Percentiles rank a stretch among this genome's conserved stretches.
These are phyloP conservation scores for Lindgomyces ingoldianus DNA, from an alignment of 495 filamentous ascomycete species.

Conservation along the genomic window DNA sequence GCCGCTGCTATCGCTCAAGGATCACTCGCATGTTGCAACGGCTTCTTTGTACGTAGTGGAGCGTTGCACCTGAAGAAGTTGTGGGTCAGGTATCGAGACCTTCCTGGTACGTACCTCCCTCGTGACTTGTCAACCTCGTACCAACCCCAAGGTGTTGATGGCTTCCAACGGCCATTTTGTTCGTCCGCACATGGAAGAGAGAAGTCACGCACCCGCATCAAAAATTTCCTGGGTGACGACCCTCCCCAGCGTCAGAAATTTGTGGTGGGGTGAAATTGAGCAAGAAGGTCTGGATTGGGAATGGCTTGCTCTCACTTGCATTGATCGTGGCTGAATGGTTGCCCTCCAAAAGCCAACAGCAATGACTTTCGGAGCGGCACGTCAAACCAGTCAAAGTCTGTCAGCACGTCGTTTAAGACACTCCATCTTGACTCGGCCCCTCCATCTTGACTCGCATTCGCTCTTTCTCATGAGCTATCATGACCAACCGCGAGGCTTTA, in stretches of 20 bases:
- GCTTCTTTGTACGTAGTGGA: background rate
- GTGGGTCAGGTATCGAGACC: too few relatives aligned
- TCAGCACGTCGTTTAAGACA: background rate
- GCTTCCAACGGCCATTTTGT: too few relatives aligned
- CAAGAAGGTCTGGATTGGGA: background rate
- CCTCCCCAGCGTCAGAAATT: too few relatives aligned
- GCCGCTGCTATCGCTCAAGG: background rate
- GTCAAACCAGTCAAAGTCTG: background rate
- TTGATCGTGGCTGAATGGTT: background rate
- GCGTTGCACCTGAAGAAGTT: background rate
- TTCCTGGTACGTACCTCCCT: too few relatives aligned
- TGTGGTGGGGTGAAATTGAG: background rate
- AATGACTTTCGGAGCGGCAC: background rate
- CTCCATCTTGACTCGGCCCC: background rate
- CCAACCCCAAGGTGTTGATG: too few relatives aligned
- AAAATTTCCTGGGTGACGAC: too few relatives aligned
- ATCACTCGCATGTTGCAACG: background rate
- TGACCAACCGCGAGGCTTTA: background rate
- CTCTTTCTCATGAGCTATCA: background rate
- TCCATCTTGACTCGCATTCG: slow-evolving; percentile 5
- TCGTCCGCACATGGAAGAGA: too few relatives aligned
- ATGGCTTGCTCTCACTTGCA: background rate
- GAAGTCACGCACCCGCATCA: too few relatives aligned
- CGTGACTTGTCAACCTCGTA: too few relatives aligned
- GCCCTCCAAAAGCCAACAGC: background rate